Evolutionary conservation across 2,329 filamentous ascomycete species (phyloP).

Genomic region (Talaromyces atroroseus): DNA sequence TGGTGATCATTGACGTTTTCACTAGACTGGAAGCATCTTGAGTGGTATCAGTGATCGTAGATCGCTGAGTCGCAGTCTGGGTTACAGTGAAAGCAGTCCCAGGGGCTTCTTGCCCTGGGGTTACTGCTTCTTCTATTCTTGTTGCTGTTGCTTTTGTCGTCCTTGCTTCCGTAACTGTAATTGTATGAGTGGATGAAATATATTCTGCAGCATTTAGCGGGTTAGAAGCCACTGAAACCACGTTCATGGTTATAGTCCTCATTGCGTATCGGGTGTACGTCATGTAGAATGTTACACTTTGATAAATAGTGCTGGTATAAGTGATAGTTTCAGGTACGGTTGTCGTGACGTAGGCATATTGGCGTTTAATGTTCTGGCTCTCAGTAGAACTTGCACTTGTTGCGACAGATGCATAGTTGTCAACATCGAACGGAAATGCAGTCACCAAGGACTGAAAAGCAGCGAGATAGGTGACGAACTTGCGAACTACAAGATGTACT

Average conservation of each 20-base stretch:
- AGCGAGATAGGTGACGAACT: not conserved
- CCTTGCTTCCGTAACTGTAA: too few relatives aligned
- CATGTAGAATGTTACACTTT: not conserved
- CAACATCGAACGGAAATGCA: not conserved
- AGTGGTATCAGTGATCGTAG: not conserved
- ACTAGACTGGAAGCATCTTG: not conserved
- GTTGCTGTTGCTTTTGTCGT: too few relatives aligned
- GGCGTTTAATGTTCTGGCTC: not conserved
- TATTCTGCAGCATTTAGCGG: not conserved
- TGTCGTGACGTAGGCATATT: not conserved
- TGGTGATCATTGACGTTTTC: not conserved
- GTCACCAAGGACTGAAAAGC: not conserved
- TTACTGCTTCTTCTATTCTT: too few relatives aligned
- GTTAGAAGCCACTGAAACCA: not conserved
- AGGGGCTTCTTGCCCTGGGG: too few relatives aligned
- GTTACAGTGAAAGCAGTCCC: not conserved
- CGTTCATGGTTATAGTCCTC: not conserved
- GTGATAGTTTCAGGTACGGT: not conserved
- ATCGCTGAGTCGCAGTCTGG: not conserved
- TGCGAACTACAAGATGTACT: not conserved
- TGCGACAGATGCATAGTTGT: not conserved
- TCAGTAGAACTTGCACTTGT: not conserved
- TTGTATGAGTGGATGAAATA: too few relatives aligned
- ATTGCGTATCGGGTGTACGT: not conserved
- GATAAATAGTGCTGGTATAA: not conserved